These are phyloP conservation scores for Lasiodiplodia gonubiensis DNA, from an alignment of 2,329 filamentous ascomycete genomes.

Conservation along the genomic window DNA sequence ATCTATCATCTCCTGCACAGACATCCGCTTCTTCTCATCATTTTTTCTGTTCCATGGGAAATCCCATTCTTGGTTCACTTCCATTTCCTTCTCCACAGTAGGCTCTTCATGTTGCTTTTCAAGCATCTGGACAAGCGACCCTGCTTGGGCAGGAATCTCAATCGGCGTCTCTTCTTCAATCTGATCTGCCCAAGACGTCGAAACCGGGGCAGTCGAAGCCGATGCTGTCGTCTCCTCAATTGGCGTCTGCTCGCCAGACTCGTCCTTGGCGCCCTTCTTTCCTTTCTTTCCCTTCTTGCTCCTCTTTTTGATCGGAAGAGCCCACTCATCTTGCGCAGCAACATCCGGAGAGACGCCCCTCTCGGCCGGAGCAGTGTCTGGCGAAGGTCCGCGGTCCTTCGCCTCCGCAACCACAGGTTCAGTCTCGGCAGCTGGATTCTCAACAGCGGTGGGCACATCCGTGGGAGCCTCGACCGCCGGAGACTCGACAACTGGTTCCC, in stretches of 20 bases:
- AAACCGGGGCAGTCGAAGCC: background rate
- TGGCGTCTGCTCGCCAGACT: slow-evolving; percentile 26
- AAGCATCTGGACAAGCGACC: slow-evolving; percentile 5
- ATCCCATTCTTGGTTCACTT: background rate
- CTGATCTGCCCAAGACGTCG: slow-evolving; percentile 18
- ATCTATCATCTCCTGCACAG: slow-evolving; percentile 9
- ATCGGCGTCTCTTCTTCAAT: slow-evolving; percentile 14
- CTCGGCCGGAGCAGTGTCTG: background rate
- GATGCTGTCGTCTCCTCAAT: slow-evolving; percentile 11
- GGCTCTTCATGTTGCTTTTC: background rate
- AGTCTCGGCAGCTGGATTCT: slow-evolving; percentile 39
- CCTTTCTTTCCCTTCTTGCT: slow-evolving; percentile 52
- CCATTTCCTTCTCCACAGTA: background rate
- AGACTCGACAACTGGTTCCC: slow-evolving; percentile 35
- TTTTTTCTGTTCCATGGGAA: background rate
- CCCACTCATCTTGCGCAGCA: slow-evolving; percentile 34
- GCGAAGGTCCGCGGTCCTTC: background rate
- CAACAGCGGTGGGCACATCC: slow-evolving; percentile 32
- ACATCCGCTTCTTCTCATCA: slow-evolving; percentile 8
- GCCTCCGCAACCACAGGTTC: background rate
- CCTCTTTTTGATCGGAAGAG: slow-evolving; percentile 52
- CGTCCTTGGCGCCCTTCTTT: slow-evolving; percentile 30
- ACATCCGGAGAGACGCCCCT: background rate
- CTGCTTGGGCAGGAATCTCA: slow-evolving; percentile 1
- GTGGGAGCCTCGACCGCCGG: slow-evolving; percentile 41